Percentiles rank a stretch among this genome's conserved stretches.
Evolutionary conservation across 176 grass and related monocot genomes (phyloP).

Genomic region (Raddia guianensis): DNA sequence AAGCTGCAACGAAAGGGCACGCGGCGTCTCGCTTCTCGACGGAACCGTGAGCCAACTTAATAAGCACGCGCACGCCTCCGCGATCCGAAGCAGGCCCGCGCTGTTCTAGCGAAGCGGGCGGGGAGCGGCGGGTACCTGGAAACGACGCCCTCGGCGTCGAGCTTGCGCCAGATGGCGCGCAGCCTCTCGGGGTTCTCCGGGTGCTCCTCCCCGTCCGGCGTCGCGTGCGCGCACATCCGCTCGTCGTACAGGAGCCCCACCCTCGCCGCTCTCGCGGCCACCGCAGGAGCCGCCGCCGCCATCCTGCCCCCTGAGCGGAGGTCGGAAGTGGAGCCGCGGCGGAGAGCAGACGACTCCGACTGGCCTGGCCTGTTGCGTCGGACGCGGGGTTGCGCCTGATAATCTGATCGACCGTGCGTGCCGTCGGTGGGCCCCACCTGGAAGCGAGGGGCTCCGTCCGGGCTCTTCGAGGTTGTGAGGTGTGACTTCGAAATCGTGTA

Average conservation of each 20-base stretch:
- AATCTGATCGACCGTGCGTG: background rate
- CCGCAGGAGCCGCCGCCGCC: constrained; percentile 7
- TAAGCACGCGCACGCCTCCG: background rate
- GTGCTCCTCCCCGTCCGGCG: constrained; percentile 64
- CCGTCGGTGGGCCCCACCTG: background rate
- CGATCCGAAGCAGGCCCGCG: background rate
- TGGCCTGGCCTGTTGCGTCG: background rate
- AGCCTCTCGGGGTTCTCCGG: constrained; percentile 86
- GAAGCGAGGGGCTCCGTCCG: background rate
- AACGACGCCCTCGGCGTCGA: constrained; percentile 59
- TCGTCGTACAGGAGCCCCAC: constrained; percentile 94
- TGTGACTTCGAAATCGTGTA: constrained; percentile 1
- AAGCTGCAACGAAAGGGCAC: background rate
- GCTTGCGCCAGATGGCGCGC: constrained; percentile 78
- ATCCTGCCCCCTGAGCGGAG: constrained; percentile 1
- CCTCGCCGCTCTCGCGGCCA: background rate
- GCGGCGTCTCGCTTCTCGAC: background rate
- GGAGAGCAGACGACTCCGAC: constrained; percentile 15
- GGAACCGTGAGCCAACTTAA: background rate
- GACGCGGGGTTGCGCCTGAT: too few relatives aligned
- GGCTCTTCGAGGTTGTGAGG: background rate
- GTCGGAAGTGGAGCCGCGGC: background rate
- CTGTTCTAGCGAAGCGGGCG: background rate
- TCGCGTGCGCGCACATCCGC: constrained; percentile 86
- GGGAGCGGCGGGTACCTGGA: constrained; percentile 52